Evolutionary conservation across 441 rosid genomes (phyloP).

Genomic region (Pelargonium cotyledonis): DNA sequence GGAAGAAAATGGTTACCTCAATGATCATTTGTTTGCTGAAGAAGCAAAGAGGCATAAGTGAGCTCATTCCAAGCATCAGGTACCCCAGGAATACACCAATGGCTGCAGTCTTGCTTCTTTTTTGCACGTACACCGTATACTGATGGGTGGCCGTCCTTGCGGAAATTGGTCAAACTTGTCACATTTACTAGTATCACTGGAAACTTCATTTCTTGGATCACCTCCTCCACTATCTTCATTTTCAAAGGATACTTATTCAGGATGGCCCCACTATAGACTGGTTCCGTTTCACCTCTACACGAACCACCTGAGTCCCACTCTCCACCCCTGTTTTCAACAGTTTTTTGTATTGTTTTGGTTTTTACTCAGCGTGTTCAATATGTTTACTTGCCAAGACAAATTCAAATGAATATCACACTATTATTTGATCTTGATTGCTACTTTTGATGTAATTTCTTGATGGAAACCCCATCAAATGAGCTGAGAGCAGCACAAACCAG

Average conservation of each 20-base stretch:
- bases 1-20: no score
- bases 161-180: conserved; percentile 75
- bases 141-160: conserved; percentile 93
- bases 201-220: conserved; percentile 43
- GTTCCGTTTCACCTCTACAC: conserved; percentile 69
- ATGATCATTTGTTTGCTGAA: conserved; percentile 19
- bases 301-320: conserved; percentile 64
- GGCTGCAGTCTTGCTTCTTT: conserved; percentile 89
- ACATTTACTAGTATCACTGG: conserved; percentile 64
- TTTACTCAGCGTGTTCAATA: no score
- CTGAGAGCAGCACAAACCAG: no score
- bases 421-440: no score
- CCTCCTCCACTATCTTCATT: conserved; percentile 87
- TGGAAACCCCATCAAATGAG: no score
- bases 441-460: no score
- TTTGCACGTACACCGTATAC: no score
- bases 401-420: no score
- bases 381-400: no score
- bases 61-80: conserved; percentile 96
- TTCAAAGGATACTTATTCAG: conserved; percentile 62
- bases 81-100: conserved; percentile 93
- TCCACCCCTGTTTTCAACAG: neutral
- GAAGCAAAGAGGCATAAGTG: conserved; percentile 49
- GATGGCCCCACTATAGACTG: conserved; percentile 49
- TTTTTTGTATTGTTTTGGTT: no score